Percentiles rank a stretch among this genome's conserved stretches.
phyloP scores from a whole-genome alignment of 2,329 filamentous ascomycete genomes.

The Aspergillus luchuensis region DNA sequence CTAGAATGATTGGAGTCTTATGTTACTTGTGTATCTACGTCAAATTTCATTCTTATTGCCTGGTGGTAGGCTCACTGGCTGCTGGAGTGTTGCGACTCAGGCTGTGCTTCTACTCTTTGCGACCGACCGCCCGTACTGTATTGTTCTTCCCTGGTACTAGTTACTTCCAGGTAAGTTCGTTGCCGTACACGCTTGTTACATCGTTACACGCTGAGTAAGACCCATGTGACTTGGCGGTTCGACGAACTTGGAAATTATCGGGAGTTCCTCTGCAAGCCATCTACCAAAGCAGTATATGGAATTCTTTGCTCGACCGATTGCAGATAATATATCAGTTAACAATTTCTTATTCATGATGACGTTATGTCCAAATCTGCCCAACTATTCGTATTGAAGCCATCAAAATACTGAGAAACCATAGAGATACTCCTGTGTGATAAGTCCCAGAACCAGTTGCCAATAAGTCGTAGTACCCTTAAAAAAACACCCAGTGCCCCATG shows the following conservation, averaged over 20 bases:
- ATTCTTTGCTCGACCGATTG: background rate
- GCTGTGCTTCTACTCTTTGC: background rate
- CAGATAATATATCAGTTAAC: background rate
- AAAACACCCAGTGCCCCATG: constrained; percentile 22
- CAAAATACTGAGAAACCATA: background rate
- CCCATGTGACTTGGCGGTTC: background rate
- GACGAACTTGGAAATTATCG: no score
- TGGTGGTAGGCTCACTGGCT: background rate
- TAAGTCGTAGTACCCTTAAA: constrained; percentile 2
- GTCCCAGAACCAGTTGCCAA: constrained; percentile 1
- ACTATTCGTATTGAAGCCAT: background rate
- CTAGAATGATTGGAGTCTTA: background rate
- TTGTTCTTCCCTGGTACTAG: background rate
- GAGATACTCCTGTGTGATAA: background rate
- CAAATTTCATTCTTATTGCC: background rate
- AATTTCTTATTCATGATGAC: background rate
- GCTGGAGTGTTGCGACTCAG: background rate
- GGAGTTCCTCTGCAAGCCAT: no score
- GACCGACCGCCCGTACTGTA: background rate
- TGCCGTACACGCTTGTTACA: background rate
- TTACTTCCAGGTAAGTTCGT: background rate
- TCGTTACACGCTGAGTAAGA: background rate
- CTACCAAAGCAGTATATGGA: no score
- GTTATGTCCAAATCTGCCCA: background rate
- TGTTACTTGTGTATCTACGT: background rate